Evolutionary conservation across 441 rosid genomes (phyloP).

Genomic region (Pelargonium cotyledonis): DNA sequence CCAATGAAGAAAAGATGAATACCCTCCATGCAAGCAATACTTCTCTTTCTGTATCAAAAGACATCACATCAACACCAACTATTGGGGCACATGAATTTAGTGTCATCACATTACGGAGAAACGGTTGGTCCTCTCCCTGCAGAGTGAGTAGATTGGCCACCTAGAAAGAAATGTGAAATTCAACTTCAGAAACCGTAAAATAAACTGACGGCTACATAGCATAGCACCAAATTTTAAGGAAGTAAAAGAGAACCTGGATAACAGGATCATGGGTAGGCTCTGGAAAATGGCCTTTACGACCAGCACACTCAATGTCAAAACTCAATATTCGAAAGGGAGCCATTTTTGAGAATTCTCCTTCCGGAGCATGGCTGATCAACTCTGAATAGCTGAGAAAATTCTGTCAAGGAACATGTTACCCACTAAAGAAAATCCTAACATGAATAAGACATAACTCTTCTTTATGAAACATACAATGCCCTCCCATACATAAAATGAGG

Average conservation of each 20-base stretch:
- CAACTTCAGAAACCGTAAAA: constrained; percentile 18
- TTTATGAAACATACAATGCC: constrained; percentile 13
- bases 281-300: constrained; percentile 98
- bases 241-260: constrained; percentile 62
- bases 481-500: constrained; percentile 32
- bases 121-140: constrained; percentile 89
- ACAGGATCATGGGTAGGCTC: constrained; percentile 98
- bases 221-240: constrained; percentile 2
- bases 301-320: constrained; percentile 99
- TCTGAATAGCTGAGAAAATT: constrained; percentile 52
- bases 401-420: constrained; percentile 33
- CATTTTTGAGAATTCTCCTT: constrained; percentile 95
- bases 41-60: constrained; percentile 83
- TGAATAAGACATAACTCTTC: constrained; percentile 13
- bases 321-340: constrained; percentile 97
- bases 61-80: constrained; percentile 89
- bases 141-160: constrained; percentile 90
- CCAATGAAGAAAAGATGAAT: constrained; percentile 24
- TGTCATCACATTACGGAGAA: constrained; percentile 92
- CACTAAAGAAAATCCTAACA: constrained; percentile 6
- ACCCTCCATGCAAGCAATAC: constrained; percentile 97
- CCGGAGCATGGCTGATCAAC: constrained; percentile 78
- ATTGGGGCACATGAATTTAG: constrained; percentile 85
- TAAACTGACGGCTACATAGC: constrained; percentile 12
- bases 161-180: constrained; percentile 36